phyloP scores from a whole-genome alignment of 108 stramenopile species.

The Nitzschia sp. region DNA sequence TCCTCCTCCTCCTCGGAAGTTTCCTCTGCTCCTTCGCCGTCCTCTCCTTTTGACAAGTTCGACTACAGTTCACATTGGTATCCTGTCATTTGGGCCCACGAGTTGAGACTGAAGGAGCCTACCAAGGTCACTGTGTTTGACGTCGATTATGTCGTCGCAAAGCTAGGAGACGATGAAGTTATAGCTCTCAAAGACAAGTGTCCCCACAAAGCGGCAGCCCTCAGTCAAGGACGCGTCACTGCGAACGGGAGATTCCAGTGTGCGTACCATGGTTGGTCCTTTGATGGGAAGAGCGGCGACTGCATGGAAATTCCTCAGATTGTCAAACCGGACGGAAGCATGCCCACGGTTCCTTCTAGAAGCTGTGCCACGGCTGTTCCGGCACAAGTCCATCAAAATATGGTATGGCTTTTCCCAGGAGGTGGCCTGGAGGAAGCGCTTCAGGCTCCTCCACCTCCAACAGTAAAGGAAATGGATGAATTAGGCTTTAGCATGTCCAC shows the following conservation, averaged over 20 bases:
- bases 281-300: slow-evolving; percentile 52
- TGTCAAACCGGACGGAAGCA: slow-evolving; percentile 13
- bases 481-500: slow-evolving; percentile 32
- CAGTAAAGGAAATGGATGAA: slow-evolving; percentile 56
- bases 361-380: slow-evolving; percentile 51
- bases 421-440: slow-evolving; percentile 44
- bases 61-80: slow-evolving; percentile 66
- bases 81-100: slow-evolving; percentile 61
- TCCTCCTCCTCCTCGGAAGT: not conserved
- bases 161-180: slow-evolving; percentile 27
- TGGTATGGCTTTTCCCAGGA: slow-evolving; percentile 68
- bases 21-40: not conserved
- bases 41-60: slow-evolving; percentile 41
- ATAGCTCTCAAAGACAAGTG: slow-evolving; percentile 57
- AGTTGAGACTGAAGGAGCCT: slow-evolving; percentile 53
- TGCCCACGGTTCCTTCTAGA: slow-evolving; percentile 16
- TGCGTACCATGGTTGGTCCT: slow-evolving; percentile 75
- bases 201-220: slow-evolving; percentile 64
- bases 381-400: slow-evolving; percentile 41
- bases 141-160: slow-evolving; percentile 65
- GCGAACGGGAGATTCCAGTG: slow-evolving; percentile 54
- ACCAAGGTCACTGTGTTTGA: slow-evolving; percentile 71
- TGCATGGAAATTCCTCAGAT: slow-evolving; percentile 67
- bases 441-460: slow-evolving; percentile 49
- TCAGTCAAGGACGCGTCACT: slow-evolving; percentile 66